A percentile compares a stretch with the other conserved stretches of the same genome.
Conservation (phyloP, 2,329 filamentous ascomycete genomes). For the Fusarium circinatum region DNA sequence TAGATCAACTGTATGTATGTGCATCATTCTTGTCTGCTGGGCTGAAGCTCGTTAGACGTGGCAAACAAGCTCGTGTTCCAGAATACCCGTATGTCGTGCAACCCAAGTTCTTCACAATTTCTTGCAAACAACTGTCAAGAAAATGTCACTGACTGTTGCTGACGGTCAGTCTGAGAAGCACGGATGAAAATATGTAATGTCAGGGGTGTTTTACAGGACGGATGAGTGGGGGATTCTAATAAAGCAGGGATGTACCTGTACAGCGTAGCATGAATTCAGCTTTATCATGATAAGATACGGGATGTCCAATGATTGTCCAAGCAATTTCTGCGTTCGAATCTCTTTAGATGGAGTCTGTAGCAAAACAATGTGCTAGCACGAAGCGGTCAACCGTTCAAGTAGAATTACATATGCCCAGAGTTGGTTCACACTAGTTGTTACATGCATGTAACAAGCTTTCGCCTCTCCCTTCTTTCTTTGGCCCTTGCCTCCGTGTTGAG, state of each 20-base stretch:
- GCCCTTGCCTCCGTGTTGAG: slow-evolving; percentile 24
- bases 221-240: slow-evolving; percentile 19
- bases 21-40: slow-evolving; percentile 24
- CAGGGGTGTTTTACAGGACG: slow-evolving; percentile 27
- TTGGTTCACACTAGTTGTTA: not conserved
- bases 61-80: slow-evolving; percentile 30
- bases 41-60: not conserved
- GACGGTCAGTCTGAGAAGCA: not conserved
- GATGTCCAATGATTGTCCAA: slow-evolving; percentile 6
- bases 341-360: slow-evolving; percentile 2
- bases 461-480: slow-evolving; percentile 31
- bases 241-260: slow-evolving; percentile 14
- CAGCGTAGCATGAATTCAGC: slow-evolving; percentile 12
- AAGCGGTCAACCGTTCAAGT: slow-evolving; percentile 4
- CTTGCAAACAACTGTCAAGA: not conserved
- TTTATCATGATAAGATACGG: slow-evolving; percentile 22
- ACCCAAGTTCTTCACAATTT: not conserved
- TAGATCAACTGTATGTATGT: not conserved
- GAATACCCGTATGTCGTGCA: not conserved
- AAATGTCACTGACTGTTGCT: not conserved
- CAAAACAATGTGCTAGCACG: not conserved
- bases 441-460: slow-evolving; percentile 24
- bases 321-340: slow-evolving; percentile 13
- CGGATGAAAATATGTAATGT: slow-evolving; percentile 9
- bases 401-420: not conserved